A percentile compares a stretch with the other conserved stretches of the same genome.
Conservation (phyloP, 2,329 filamentous ascomycete genomes). For the Colletotrichum agaves region DNA sequence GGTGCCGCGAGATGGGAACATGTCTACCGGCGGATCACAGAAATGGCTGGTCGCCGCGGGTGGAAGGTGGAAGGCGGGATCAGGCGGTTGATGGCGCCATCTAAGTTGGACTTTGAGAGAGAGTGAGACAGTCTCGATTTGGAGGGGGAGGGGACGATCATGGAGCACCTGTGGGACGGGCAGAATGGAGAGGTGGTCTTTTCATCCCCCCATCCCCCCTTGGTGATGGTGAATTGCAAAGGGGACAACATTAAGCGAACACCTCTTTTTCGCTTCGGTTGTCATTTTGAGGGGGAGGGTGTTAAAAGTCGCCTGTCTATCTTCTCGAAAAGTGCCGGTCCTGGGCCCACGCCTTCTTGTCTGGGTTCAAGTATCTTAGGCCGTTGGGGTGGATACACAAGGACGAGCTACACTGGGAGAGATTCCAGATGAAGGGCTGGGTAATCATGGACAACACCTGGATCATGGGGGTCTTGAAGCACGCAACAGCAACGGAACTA, state of each 20-base stretch:
- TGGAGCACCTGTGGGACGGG: neutral
- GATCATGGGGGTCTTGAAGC: neutral
- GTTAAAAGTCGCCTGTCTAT: neutral
- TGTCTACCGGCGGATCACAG: neutral
- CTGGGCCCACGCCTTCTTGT: neutral
- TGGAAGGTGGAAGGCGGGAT: slow-evolving; percentile 13
- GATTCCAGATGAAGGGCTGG: neutral
- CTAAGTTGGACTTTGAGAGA: slow-evolving; percentile 4
- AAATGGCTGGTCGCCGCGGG: neutral
- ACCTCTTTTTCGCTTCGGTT: neutral
- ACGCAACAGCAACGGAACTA: too few relatives aligned
- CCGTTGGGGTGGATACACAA: neutral
- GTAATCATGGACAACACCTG: neutral
- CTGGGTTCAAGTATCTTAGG: neutral
- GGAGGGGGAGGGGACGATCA: neutral
- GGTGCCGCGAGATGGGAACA: too few relatives aligned
- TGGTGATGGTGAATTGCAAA: slow-evolving; percentile 6
- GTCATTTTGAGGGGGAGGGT: neutral
- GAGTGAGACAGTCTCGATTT: neutral
- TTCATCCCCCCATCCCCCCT: neutral
- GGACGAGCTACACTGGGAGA: neutral
- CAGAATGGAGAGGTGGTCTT: neutral
- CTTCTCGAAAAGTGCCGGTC: neutral
- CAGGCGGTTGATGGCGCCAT: slow-evolving; percentile 27
- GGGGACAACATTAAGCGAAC: neutral